Base-by-base conservation (phyloP, 2,329 filamentous ascomycete species). In the Rachicladosporium sp. region DNA sequence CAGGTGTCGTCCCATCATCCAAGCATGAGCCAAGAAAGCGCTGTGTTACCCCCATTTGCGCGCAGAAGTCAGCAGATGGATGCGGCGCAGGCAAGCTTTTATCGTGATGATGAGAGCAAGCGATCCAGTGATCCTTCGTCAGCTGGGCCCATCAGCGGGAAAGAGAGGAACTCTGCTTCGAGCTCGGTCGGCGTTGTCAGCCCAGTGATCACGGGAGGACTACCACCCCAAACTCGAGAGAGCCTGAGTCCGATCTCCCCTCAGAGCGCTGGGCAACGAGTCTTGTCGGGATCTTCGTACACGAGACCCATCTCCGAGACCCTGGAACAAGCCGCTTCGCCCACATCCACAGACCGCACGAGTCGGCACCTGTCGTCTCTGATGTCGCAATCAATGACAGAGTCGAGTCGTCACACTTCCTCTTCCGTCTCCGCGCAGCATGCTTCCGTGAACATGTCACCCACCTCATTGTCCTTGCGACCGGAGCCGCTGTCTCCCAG, bases 21-120 rank as follows among this genome's bases (percentile, higher is more conserved):
- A 29, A 48, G 46, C n/a, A 45, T 37, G 5, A 53, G 50, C 10
- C 51, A 55, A 27, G 56, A 59, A 38, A 53, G 50, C 19, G 41
- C 46, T 2, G 40, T 50, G 6, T 44, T 60, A 3, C 59, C 59
- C 15, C 53, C 54, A 3, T 61, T 61, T 38, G 55, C 58, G 8
- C 48, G 57, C 6, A 41, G 52, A 29, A 59, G 55, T 38, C 57
- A 57, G 39, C 46, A 49, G 21, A 40, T 58, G 13, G 55, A 60
- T 35, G 49, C 51, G 7, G 35, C 38, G 35, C 51, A 54, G 43
- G 48, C 47, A n/a, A 49, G 45, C 38, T 45, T 50, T 10, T 51
- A 43, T 19, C 42, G 46, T 10, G 50, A 57, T 29, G 48, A 49
- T 9, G 48, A 52, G 5, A 35, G 32, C 45, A 50, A 50, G 36